Evolutionary conservation across 1,139 yeast genomes (phyloP), one percentile per base, ranked within the genome.

Genomic region (Pichia sp.): DNA sequence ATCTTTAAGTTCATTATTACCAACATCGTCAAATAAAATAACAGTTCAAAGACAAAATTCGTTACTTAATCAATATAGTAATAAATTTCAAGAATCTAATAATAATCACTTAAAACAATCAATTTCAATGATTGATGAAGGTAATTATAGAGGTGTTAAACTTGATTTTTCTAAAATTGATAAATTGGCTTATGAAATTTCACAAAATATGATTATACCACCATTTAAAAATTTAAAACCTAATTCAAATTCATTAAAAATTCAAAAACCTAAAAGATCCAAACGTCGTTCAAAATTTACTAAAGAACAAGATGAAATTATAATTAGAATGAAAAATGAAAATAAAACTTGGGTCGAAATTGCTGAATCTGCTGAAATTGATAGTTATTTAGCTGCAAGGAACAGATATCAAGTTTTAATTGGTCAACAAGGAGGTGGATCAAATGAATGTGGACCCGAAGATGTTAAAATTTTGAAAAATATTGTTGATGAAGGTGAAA

Each of bases 341-440:
- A 89, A 90, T 31, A 77, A 76, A 55, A 69, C 79, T 3, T 85
- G 94, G 94, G 81, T 77, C 7, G 88, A 83, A 55, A 85, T 85
- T 45, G 89, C 90, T 0, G 81, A 80, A 50, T 69, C 74, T 3
- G 76, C 87, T 2, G 75, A 78, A 9, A 84, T 85, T 34, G 86
- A 83, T 9, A 76, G 82, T 43, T 81, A 80, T 54, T 67, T 85
- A 42, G 88, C 92, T 0, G 92, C 90, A 0, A 68, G 94, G 50
- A 85, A 85, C 62, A 67, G 94, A 52, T 85, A 85, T 60, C 94
- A 85, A 62, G 94, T 85, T 5, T 73, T 85, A 47, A 84, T 85
- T 52, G 94, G 94, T 2, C 94, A 85, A 62, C 94, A 85, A 58
- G 92, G 94, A 4, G 84, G 86, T 46, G 85, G 86, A 29, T 74